Evolutionary conservation across 345 rosid genomes (phyloP).

Genomic region (Brassica carinata): DNA sequence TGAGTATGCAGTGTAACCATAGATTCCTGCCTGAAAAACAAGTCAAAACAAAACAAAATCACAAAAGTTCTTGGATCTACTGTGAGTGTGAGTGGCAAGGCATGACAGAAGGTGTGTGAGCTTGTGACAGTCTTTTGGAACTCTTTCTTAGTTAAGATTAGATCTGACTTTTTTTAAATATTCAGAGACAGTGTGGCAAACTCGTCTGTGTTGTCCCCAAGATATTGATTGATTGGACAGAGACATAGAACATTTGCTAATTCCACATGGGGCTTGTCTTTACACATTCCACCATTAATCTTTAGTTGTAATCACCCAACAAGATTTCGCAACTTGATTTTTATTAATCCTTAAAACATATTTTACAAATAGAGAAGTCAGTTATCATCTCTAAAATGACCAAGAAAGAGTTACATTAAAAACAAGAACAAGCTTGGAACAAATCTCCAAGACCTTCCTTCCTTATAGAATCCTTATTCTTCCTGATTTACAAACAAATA

Average conservation of each 20-base stretch:
- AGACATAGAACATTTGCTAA: conserved; percentile 38
- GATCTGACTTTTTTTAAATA: conserved; percentile 35
- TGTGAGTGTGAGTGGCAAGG: conserved; percentile 1
- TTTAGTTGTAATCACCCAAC: conserved; percentile 15
- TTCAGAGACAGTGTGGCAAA: conserved; percentile 40
- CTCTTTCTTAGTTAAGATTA: conserved; percentile 6
- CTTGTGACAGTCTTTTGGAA: conserved; percentile 38
- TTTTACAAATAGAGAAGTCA: conserved; percentile 35
- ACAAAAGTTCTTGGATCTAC: neutral
- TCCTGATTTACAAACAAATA: conserved; percentile 37
- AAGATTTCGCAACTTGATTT: neutral
- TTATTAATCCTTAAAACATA: conserved; percentile 11
- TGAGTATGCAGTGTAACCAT: conserved; percentile 76
- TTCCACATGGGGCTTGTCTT: conserved; percentile 41
- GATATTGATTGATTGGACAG: conserved; percentile 36
- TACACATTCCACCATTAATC: conserved; percentile 25
- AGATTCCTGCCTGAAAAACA: conserved; percentile 65
- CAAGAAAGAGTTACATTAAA: conserved; percentile 6
- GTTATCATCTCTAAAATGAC: conserved; percentile 23
- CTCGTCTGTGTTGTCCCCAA: conserved; percentile 30
- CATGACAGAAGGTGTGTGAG: conserved; percentile 40
- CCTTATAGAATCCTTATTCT: conserved; percentile 13
- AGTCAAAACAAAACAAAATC: neutral
- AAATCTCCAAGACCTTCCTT: conserved; percentile 23
- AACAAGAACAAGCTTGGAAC: conserved; percentile 27